phyloP scores from a whole-genome alignment of 352 stramenopile species.

The Aphanomyces invadans region DNA sequence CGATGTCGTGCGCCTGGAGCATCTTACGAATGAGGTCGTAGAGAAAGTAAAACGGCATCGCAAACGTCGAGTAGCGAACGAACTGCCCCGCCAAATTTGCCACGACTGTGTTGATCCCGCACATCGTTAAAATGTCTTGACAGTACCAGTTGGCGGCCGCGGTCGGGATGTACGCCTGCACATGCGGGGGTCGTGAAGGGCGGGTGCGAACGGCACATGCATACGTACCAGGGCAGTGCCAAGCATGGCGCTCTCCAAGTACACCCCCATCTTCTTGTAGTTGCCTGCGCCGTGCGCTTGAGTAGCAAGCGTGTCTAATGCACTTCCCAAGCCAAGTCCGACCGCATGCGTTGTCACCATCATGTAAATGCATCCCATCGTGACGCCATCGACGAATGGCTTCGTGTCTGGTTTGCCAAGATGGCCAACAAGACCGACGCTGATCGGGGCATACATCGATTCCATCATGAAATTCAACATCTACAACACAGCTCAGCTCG shows the following conservation, averaged over 20 bases:
- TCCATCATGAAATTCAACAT: neutral
- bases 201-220: too few species aligned
- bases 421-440: conserved; percentile 20
- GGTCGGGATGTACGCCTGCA: neutral
- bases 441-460: neutral
- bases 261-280: conserved; percentile 51
- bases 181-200: neutral
- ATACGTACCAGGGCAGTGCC: conserved; percentile 8
- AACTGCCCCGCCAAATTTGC: conserved; percentile 48
- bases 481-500: neutral
- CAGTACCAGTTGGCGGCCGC: neutral
- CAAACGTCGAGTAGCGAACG: conserved; percentile 46
- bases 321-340: conserved; percentile 38
- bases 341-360: conserved; percentile 57
- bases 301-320: conserved; percentile 42
- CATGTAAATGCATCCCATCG: conserved; percentile 31
- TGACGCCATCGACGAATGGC: conserved; percentile 39
- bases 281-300: conserved; percentile 51
- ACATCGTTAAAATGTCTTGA: neutral
- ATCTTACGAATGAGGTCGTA: conserved; percentile 75
- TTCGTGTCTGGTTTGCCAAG: conserved; percentile 32
- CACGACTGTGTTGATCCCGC: conserved; percentile 28
- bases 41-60: conserved; percentile 60
- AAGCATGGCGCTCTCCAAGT: conserved; percentile 1
- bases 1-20: conserved; percentile 64